Evolutionary conservation across 1,284 basidiomycete species (phyloP).

Genomic region (Xerocomus cyaneibrunnescens): DNA sequence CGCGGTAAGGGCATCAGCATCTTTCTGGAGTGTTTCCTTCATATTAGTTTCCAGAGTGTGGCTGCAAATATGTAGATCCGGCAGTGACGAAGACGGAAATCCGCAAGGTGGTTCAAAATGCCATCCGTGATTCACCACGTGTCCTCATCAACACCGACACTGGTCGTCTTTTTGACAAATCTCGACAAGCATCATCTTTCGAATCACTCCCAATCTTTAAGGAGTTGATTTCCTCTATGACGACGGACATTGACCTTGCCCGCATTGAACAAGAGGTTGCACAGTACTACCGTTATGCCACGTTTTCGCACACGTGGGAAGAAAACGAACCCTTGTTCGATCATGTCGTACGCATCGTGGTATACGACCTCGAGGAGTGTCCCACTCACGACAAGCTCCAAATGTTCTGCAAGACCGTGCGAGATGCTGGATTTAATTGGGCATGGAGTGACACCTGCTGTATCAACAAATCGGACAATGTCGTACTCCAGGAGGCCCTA

Average conservation of each 20-base stretch:
- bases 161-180: conserved; percentile 1
- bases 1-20: background rate
- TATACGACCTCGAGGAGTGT: conserved; percentile 8
- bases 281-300: conserved; percentile 10
- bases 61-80: background rate
- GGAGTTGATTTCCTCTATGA: conserved; percentile 10
- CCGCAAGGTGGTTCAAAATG: background rate
- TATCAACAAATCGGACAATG: background rate
- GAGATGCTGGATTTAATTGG: no score
- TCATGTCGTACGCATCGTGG: background rate
- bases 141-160: conserved; percentile 8
- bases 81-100: background rate
- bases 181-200: background rate
- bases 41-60: background rate
- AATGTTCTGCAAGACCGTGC: no score
- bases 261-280: conserved; percentile 4
- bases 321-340: conserved; percentile 6
- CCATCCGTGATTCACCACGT: background rate
- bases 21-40: background rate
- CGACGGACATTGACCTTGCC: background rate
- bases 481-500: conserved; percentile 1
- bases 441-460: no score
- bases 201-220: background rate
- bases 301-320: conserved; percentile 17
- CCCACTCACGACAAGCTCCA: background rate